Evolutionary conservation across 176 grass and related monocot genomes (phyloP), one percentile per base, ranked within the genome.

Genomic region (Miscanthus lutarioriparius): DNA sequence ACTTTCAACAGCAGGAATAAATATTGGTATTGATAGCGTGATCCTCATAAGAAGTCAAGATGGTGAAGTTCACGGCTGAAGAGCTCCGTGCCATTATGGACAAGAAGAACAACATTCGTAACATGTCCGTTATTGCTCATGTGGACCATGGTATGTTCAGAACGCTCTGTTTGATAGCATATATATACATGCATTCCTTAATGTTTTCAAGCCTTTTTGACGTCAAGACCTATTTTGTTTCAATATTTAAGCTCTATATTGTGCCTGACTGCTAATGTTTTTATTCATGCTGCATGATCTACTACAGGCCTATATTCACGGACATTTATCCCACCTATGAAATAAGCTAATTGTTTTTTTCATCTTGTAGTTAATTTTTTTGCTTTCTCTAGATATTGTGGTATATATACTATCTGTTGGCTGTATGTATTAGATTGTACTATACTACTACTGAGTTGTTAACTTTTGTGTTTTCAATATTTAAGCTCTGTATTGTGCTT

Each of bases 11-110:
- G 22, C 56, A 67, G 74, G 80, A 70, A 48, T 22, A 74, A 51
- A 49, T 30, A 33, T 53, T 19, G 11, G 35, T 76, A 67, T 67
- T 87, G 15, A 56, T 76, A 66, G 54, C 32, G 48, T 79, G 78
- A 91, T 59, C 69, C 43, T 81, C 63, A 62, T 86, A 36, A 77
- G n/a, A 41, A 83, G 87, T 58, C 89, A 91, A 89, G 78, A 94
- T 92, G 92, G 89, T 94, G 81, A 91, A 90, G 48, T 51, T 51
- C 48, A 51, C 48, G 16, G 48, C 48, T 19, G 48, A 51, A 19
- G 48, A 7, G 48, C 87, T 94, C 65, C 87, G 89, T 43, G 40
- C 66, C n/a, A 94, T 94, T 61, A 94, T 94, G 89, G 89, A 91
- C 84, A 49, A 85, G 78, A 94, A 58, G 54, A n/a, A 58, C 7